Evolutionary conservation across 2,329 filamentous ascomycete genomes (phyloP).

Genomic region (Canariomyces notabilis): DNA sequence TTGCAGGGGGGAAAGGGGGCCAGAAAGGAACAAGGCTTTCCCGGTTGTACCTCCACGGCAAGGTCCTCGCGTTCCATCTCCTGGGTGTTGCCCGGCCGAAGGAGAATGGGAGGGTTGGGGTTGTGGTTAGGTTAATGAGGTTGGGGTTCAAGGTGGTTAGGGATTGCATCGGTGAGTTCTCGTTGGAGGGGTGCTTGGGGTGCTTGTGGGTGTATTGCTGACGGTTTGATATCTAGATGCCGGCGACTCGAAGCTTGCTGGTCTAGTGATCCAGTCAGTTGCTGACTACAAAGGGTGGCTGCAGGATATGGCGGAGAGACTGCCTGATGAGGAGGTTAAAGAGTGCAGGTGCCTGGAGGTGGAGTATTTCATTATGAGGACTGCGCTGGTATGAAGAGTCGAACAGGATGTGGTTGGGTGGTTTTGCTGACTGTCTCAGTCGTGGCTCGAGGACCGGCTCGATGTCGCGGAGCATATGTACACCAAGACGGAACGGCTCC

Average conservation of each 20-base stretch:
- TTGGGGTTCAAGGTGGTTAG: slow-evolving; percentile 62
- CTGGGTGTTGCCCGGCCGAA: slow-evolving; percentile 50
- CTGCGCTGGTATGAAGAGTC: slow-evolving; percentile 52
- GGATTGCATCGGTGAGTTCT: slow-evolving; percentile 55
- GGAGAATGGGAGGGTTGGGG: slow-evolving; percentile 24
- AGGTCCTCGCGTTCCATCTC: slow-evolving; percentile 61
- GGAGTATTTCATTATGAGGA: slow-evolving; percentile 63
- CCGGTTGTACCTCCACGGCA: slow-evolving; percentile 36
- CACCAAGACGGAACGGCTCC: slow-evolving; percentile 47
- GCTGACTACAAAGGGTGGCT: slow-evolving; percentile 49
- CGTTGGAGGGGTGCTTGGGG: neutral
- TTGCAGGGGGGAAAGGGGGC: neutral
- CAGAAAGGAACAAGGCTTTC: slow-evolving; percentile 20
- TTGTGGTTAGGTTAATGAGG: slow-evolving; percentile 55
- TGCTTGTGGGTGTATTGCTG: slow-evolving; percentile 2
- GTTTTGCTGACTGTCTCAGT: slow-evolving; percentile 40
- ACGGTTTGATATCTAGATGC: slow-evolving; percentile 35
- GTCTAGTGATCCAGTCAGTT: slow-evolving; percentile 58
- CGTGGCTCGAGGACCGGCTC: slow-evolving; percentile 66
- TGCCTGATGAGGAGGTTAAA: slow-evolving; percentile 29
- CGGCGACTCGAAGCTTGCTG: slow-evolving; percentile 51
- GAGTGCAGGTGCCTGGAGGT: slow-evolving; percentile 40
- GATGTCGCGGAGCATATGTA: slow-evolving; percentile 79
- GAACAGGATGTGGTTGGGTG: neutral
- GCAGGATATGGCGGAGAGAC: slow-evolving; percentile 27